Base-by-base conservation (phyloP, 495 filamentous ascomycete species). In the Penicillium argentinense region DNA sequence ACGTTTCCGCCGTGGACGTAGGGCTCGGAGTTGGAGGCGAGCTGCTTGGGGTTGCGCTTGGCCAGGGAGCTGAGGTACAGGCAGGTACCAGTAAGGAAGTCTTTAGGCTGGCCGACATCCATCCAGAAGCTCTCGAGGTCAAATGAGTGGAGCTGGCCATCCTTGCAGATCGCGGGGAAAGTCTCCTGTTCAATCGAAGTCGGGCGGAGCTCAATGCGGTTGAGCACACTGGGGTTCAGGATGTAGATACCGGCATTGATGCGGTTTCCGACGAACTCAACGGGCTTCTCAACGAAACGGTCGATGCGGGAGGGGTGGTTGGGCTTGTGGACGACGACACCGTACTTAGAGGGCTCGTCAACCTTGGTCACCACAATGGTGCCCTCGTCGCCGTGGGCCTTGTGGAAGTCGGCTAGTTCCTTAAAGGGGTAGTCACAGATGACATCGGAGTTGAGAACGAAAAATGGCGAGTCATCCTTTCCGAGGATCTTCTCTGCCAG, bases 201-300 rank as follows among this genome's bases (percentile, higher is more conserved):
- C 23, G 93, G 93, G 39, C 95, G 89, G 51, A 97, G 82, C 63
- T 97, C 95, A 62, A 99, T 97, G 56, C 93, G 86, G 23, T 82
- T 72, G 33, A 99, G 79, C 14, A 97, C 88, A 40, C 84, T 87
- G 26, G 91, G 89, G 78, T 96, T 99, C 59, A 99, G 78, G 65
- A 99, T 95, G 78, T 99, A 99, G 66, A 99, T 89, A 73, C 93
- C 93, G 57, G 93, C 93, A 60, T 99, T 99, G 81, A 99, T 99
- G 45, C 93, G 88, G 76, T 99, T 99, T 59, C 93, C 93, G 39
- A 99, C 93, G 72, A 97, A 99, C 69, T 99, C 89, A 57, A 97
- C 91, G 27, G 93, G 93, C 77, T 99, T 99, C 79, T 99, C 93
- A 47, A 99, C 93, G 75, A 99, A 99, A 48, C 93, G 89, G 74